Evolutionary conservation across 2,329 filamentous ascomycete genomes (phyloP), one percentile per base, ranked within the genome.

Genomic region (Mycogone perniciosa): DNA sequence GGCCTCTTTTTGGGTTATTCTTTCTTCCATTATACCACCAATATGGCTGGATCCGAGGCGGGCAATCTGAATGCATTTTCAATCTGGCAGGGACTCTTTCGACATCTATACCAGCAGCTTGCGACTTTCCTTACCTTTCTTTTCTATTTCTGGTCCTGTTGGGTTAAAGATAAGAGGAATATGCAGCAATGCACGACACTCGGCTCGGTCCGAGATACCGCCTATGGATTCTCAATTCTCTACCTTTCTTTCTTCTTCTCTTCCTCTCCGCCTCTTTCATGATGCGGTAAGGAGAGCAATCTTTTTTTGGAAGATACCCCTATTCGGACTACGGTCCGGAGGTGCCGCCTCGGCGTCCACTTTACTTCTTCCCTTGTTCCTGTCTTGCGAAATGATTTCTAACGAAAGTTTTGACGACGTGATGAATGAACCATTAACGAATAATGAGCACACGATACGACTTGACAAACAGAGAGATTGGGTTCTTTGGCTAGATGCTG

Each of bases 151-250:
- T 48, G 55, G 55, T 56, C 48, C 48, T 46, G 54, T 57, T 60
- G 60, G 63, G 58, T 65, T 62, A 64, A 69, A 76, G 71, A 74
- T 68, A 79, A 80, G 76, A 81, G 72, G 72, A 78, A 76, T 64
- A 77, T 73, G 79, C 79, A 82, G 79, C 79, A 80, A 82, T 82
- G 79, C 79, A 79, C 71, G 68, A 68, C 63, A 67, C 69, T 74
- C 71, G 74, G 73, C 70, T 61, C 58, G 69, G 69, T 64, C 70
- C 72, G 72, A 76, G 72, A 73, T 71, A 69, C 65, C 63, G 63
- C 62, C 58, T 58, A 63, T 65, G 64, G 64, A 69, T 73, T 70
- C 67, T 72, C 69, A 67, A 61, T 61, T 60, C 56, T 61, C 62
- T 61, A 60, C 39, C 57, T 54, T 62, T 55, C 58, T 60, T 59